A percentile compares a stretch with the other conserved stretches of the same genome.
Evolutionary conservation across 2,329 filamentous ascomycete species (phyloP).

Genomic region (Aureobasidium sp.): DNA sequence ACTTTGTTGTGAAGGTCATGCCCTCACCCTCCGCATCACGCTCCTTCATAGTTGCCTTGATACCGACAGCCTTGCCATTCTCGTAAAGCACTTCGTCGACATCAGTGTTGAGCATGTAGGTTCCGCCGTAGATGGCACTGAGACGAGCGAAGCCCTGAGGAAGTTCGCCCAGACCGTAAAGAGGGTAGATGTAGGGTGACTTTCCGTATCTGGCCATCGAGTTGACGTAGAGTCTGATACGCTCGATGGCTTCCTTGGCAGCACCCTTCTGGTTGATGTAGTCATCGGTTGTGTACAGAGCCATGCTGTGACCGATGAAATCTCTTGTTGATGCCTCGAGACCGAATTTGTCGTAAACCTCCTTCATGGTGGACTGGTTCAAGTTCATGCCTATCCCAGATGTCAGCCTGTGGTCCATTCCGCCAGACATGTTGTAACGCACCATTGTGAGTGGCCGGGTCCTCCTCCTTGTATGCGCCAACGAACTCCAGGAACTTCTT

Average conservation of each 20-base stretch:
- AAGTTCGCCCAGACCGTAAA: constrained; percentile 94
- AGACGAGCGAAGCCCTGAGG: constrained; percentile 96
- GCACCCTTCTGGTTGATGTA: constrained; percentile 67
- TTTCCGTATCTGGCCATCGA: constrained; percentile 97
- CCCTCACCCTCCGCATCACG: constrained; percentile 61
- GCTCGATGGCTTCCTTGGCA: constrained; percentile 78
- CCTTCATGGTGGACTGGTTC: constrained; percentile 77
- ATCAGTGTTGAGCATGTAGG: constrained; percentile 97
- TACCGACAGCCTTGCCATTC: constrained; percentile 76
- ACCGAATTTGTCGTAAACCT: constrained; percentile 97
- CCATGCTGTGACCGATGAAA: constrained; percentile 98
- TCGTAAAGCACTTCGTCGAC: constrained; percentile 87
- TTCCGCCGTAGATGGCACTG: constrained; percentile 96
- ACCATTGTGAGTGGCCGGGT: constrained; percentile 87
- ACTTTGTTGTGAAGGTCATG: constrained; percentile 94
- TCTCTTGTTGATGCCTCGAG: constrained; percentile 84
- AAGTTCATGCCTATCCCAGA: constrained; percentile 60
- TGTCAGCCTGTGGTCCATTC: constrained; percentile 13
- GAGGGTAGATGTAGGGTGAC: constrained; percentile 97
- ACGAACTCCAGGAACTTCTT: constrained; percentile 97
- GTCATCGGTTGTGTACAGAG: constrained; percentile 81
- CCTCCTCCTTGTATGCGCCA: constrained; percentile 71
- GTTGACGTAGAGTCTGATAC: constrained; percentile 93
- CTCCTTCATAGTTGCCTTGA: constrained; percentile 94
- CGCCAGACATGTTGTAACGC: constrained; percentile 13